Evolutionary conservation across 2,329 filamentous ascomycete species (phyloP).

Genomic region (Penicillium sp.): DNA sequence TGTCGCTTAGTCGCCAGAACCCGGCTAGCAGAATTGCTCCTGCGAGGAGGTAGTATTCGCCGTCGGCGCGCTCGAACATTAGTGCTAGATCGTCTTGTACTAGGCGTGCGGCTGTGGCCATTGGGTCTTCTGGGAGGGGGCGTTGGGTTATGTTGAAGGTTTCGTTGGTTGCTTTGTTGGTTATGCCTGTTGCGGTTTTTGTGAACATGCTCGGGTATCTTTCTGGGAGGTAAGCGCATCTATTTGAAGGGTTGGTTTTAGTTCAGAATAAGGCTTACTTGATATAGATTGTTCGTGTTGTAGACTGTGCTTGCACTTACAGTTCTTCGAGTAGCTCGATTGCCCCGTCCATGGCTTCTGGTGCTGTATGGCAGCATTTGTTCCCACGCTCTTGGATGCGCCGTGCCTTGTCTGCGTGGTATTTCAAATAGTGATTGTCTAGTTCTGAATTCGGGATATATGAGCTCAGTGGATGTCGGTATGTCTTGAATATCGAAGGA

Average conservation of each 20-base stretch:
- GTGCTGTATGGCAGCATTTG: conserved; percentile 68
- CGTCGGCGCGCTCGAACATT: conserved; percentile 74
- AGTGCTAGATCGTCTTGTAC: conserved; percentile 80
- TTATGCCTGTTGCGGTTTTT: conserved; percentile 63
- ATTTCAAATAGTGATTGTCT: conserved; percentile 74
- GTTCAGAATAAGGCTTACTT: background rate
- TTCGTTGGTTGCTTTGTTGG: conserved; percentile 71
- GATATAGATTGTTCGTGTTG: background rate
- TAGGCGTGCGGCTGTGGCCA: conserved; percentile 69
- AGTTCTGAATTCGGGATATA: conserved; percentile 54
- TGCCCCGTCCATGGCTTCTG: conserved; percentile 69
- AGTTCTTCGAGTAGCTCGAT: conserved; percentile 76
- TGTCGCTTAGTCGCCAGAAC: conserved; percentile 81
- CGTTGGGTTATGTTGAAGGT: conserved; percentile 65
- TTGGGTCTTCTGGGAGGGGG: conserved; percentile 72
- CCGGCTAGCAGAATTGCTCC: conserved; percentile 74
- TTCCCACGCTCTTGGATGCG: conserved; percentile 65
- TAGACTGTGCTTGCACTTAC: conserved; percentile 25
- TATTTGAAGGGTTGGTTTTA: conserved; percentile 13
- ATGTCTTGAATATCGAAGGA: background rate
- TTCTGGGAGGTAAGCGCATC: conserved; percentile 64
- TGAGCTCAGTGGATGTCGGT: background rate
- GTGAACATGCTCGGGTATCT: conserved; percentile 72
- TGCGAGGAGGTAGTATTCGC: conserved; percentile 77
- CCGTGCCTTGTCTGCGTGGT: conserved; percentile 67